Conservation (phyloP, 345 rosid genomes). For the Populus nigra region DNA sequence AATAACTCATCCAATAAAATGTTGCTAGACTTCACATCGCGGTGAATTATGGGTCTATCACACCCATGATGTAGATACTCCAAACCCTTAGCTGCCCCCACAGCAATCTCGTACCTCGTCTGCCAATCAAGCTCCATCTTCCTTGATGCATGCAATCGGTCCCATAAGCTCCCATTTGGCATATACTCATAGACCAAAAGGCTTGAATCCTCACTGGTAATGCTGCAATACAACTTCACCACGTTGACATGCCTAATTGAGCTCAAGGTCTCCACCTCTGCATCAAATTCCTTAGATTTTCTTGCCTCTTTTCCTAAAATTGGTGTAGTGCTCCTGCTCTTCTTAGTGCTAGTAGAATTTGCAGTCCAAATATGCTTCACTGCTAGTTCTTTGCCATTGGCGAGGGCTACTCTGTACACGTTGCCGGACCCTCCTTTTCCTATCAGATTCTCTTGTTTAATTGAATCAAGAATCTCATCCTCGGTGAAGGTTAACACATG, state of each 20-base stretch:
- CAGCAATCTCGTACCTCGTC: slow-evolving; percentile 69
- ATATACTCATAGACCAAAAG: slow-evolving; percentile 85
- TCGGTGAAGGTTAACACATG: slow-evolving; percentile 63
- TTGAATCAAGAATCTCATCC: slow-evolving; percentile 82
- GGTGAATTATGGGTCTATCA: slow-evolving; percentile 66
- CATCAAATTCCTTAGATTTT: slow-evolving; percentile 64
- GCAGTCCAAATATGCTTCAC: slow-evolving; percentile 74
- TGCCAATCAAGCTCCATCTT: slow-evolving; percentile 86
- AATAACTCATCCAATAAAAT: slow-evolving; percentile 73
- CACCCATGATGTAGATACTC: slow-evolving; percentile 89
- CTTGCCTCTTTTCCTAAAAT: slow-evolving; percentile 47
- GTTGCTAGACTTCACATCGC: slow-evolving; percentile 87
- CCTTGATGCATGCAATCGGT: slow-evolving; percentile 55
- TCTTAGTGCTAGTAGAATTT: slow-evolving; percentile 30
- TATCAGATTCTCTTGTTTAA: slow-evolving; percentile 76
- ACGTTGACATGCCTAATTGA: slow-evolving; percentile 88
- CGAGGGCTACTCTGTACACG: slow-evolving; percentile 66
- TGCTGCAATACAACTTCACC: slow-evolving; percentile 89
- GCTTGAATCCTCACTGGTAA: slow-evolving; percentile 87
- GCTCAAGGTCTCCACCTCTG: slow-evolving; percentile 84
- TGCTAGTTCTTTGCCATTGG: slow-evolving; percentile 73
- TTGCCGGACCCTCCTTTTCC: slow-evolving; percentile 91
- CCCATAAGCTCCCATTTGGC: slow-evolving; percentile 95
- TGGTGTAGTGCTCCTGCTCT: slow-evolving; percentile 51
- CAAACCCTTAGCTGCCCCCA: slow-evolving; percentile 82